These are phyloP conservation scores for Rhododendron ferrugineum DNA, from an alignment of 148 eudicot species.

Conservation along the genomic window DNA sequence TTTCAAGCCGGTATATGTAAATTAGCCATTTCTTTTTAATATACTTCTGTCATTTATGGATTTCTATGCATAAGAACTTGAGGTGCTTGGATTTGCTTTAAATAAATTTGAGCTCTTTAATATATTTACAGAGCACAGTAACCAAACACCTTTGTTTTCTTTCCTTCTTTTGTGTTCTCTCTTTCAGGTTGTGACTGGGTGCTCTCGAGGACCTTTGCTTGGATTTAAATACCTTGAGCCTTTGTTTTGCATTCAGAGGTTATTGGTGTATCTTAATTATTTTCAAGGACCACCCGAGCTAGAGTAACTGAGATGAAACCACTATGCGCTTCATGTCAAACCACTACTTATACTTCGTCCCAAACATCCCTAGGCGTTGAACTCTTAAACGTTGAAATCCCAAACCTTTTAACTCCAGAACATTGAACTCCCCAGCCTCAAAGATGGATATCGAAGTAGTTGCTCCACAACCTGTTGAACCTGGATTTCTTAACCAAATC, in stretches of 20 bases:
- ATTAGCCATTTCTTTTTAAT: background rate
- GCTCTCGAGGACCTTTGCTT: slow-evolving; percentile 97
- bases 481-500: too few relatives aligned
- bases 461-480: too few relatives aligned
- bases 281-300: slow-evolving; percentile 2
- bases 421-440: too few relatives aligned
- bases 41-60: background rate
- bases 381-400: too few relatives aligned
- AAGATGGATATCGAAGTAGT: too few relatives aligned
- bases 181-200: slow-evolving; percentile 83
- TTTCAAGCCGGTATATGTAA: background rate
- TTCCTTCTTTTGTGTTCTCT: background rate
- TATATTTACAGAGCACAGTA: background rate
- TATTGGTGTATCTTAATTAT: background rate
- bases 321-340: too few relatives aligned
- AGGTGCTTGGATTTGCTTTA: background rate
- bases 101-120: background rate
- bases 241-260: slow-evolving; percentile 92
- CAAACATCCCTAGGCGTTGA: too few relatives aligned
- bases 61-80: background rate
- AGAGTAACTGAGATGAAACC: background rate
- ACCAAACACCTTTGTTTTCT: background rate
- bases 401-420: too few relatives aligned
- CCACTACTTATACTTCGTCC: too few relatives aligned
- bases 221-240: slow-evolving; percentile 93